Evolutionary conservation across 768 basidiomycete genomes (phyloP).

Genomic region (Lactarius akahatsu): DNA sequence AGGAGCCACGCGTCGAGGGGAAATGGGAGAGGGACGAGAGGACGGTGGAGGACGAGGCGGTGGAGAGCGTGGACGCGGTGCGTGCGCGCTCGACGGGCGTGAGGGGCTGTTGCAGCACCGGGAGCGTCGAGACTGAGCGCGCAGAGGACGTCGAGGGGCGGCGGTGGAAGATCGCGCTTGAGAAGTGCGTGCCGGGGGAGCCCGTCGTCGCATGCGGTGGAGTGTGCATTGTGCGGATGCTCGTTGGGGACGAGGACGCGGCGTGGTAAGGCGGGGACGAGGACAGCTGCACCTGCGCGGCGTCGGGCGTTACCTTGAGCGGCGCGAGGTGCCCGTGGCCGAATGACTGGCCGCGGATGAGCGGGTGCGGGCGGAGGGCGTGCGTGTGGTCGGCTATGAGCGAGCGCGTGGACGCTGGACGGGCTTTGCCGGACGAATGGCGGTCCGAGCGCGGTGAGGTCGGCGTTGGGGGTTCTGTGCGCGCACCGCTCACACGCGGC

Average conservation of each 20-base stretch:
- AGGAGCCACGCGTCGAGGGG: slow-evolving; percentile 35
- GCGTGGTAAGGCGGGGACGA: slow-evolving; percentile 37
- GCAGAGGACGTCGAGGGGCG: slow-evolving; percentile 60
- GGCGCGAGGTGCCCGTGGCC: slow-evolving; percentile 55
- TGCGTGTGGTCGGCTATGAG: slow-evolving; percentile 38
- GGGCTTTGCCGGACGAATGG: slow-evolving; percentile 41
- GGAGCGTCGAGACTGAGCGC: slow-evolving; percentile 59
- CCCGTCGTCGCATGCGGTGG: slow-evolving; percentile 3
- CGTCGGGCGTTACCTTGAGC: slow-evolving; percentile 57
- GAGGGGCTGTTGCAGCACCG: slow-evolving; percentile 40
- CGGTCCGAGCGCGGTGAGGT: slow-evolving; percentile 42
- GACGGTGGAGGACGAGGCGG: slow-evolving; percentile 35
- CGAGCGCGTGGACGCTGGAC: slow-evolving; percentile 66
- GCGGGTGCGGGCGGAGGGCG: slow-evolving; percentile 65
- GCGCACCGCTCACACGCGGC: slow-evolving; percentile 17
- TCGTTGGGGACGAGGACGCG: slow-evolving; percentile 32
- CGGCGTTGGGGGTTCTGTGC: slow-evolving; percentile 32
- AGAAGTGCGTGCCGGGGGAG: slow-evolving; percentile 10
- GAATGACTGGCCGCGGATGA: slow-evolving; percentile 72
- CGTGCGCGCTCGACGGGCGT: slow-evolving; percentile 16
- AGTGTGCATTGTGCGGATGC: slow-evolving; percentile 27
- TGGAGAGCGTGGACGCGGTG: slow-evolving; percentile 32
- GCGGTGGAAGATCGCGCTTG: slow-evolving; percentile 40
- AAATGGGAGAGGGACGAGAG: slow-evolving; percentile 41
- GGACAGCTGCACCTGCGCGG: slow-evolving; percentile 44